Percentiles rank a stretch among this genome's conserved stretches.
Evolutionary conservation across 1,139 yeast species (phyloP).

Genomic region (Kodamaea derodonti): DNA sequence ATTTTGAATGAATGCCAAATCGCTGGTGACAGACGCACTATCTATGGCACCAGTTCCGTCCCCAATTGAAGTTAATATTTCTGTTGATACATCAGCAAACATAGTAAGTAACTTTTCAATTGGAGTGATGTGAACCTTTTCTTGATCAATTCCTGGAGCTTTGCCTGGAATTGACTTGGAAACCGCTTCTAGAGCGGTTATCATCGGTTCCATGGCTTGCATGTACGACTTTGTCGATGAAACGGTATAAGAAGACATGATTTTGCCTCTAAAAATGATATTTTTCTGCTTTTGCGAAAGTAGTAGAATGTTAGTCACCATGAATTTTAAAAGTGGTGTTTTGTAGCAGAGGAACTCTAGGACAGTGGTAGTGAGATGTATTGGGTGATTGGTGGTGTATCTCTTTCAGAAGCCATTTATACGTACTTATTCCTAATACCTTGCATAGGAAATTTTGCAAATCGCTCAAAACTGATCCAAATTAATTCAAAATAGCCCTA

Average conservation of each 20-base stretch:
- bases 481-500: no score
- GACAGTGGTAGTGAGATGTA: no score
- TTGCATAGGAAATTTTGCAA: no score
- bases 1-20: constrained; percentile 14
- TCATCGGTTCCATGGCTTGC: constrained; percentile 72
- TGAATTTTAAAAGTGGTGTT: no score
- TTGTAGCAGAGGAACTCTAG: no score
- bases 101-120: constrained; percentile 24
- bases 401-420: no score
- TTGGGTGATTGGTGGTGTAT: no score
- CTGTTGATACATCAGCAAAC: constrained; percentile 31
- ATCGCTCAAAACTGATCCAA: no score
- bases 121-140: constrained; percentile 24
- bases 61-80: constrained; percentile 29
- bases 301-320: no score
- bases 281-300: no score
- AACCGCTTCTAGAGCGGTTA: constrained; percentile 38
- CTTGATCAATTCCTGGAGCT: constrained; percentile 33
- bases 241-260: constrained; percentile 40
- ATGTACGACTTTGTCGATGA: constrained; percentile 72
- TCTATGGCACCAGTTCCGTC: constrained; percentile 11
- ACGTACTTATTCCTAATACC: no score
- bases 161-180: constrained; percentile 19
- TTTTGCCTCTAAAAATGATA: no score
- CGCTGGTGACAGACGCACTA: constrained; percentile 7